Percentiles rank a stretch among this genome's conserved stretches.
Evolutionary conservation across 2,329 filamentous ascomycete genomes (phyloP).

Genomic region (Talaromyces funiculosus): DNA sequence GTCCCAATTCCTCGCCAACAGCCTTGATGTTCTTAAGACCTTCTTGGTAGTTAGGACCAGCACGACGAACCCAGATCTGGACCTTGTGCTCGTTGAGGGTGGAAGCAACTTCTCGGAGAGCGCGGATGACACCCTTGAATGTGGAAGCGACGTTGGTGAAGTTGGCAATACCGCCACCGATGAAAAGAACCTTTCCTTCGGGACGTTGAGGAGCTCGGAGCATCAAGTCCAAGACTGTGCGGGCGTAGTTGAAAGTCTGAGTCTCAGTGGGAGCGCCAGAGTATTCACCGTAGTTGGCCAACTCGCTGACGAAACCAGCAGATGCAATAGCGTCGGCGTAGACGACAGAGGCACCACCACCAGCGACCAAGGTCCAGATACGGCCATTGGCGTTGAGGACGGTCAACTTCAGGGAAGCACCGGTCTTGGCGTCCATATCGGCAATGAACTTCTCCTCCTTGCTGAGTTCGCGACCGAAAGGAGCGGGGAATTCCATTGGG

Average conservation of each 20-base stretch:
- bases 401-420: slow-evolving; percentile 96
- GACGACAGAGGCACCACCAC: slow-evolving; percentile 98
- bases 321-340: slow-evolving; percentile 98
- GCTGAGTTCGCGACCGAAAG: slow-evolving; percentile 95
- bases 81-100: slow-evolving; percentile 92
- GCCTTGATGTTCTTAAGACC: slow-evolving; percentile 99
- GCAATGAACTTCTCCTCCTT: slow-evolving; percentile 99
- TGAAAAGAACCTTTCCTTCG: slow-evolving; percentile 98
- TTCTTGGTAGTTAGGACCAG: slow-evolving; percentile 98
- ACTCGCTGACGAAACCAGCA: slow-evolving; percentile 86
- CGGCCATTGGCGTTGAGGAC: slow-evolving; percentile 87
- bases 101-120: slow-evolving; percentile 81
- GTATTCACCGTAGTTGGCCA: slow-evolving; percentile 99
- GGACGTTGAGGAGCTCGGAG: slow-evolving; percentile 77
- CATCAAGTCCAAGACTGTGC: slow-evolving; percentile 95
- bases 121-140: slow-evolving; percentile 99
- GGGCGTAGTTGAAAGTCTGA: slow-evolving; percentile 98
- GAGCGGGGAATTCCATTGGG: slow-evolving; percentile 97
- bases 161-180: slow-evolving; percentile 99
- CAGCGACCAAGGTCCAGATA: slow-evolving; percentile 96
- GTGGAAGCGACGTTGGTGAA: slow-evolving; percentile 99
- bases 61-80: slow-evolving; percentile 88
- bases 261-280: slow-evolving; percentile 97
- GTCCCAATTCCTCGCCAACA: slow-evolving; percentile 85
- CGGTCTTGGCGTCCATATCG: slow-evolving; percentile 98